These are phyloP conservation scores for Athelia psychrophila DNA, from an alignment of 1,284 basidiomycete genomes.

Conservation along the genomic window DNA sequence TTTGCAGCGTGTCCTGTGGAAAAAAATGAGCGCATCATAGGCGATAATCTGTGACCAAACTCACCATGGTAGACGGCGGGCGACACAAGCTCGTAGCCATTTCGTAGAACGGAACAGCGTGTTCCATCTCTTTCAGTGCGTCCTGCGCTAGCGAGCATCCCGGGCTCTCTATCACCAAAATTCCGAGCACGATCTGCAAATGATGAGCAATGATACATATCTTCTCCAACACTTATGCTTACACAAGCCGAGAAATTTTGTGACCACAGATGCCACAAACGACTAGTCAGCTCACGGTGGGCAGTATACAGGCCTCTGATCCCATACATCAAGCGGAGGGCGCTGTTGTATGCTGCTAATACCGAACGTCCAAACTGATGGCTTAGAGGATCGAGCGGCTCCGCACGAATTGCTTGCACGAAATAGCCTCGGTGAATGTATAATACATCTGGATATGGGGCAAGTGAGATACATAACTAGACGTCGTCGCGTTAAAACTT, in stretches of 20 bases:
- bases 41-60: slow-evolving; percentile 2
- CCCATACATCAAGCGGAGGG: slow-evolving; percentile 37
- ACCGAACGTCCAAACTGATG: slow-evolving; percentile 48
- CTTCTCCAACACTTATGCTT: slow-evolving; percentile 12
- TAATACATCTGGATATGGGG: slow-evolving; percentile 36
- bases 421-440: slow-evolving; percentile 53
- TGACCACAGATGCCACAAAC: slow-evolving; percentile 53
- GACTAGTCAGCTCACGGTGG: slow-evolving; percentile 31
- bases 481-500: slow-evolving; percentile 16
- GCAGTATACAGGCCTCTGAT: slow-evolving; percentile 35
- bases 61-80: slow-evolving; percentile 38
- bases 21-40: too few species aligned
- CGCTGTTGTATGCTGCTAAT: slow-evolving; percentile 41
- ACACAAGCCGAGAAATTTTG: slow-evolving; percentile 48
- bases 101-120: slow-evolving; percentile 37
- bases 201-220: neutral
- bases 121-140: slow-evolving; percentile 37
- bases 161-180: slow-evolving; percentile 43
- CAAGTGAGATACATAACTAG: neutral
- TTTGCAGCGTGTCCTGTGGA: too few species aligned
- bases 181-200: slow-evolving; percentile 41
- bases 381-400: slow-evolving; percentile 36
- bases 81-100: slow-evolving; percentile 38
- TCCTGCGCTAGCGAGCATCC: slow-evolving; percentile 36
- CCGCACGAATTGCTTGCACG: slow-evolving; percentile 41